Base-by-base conservation (phyloP, 2,329 filamentous ascomycete species). In the Penicillium aurantiogriseum region DNA sequence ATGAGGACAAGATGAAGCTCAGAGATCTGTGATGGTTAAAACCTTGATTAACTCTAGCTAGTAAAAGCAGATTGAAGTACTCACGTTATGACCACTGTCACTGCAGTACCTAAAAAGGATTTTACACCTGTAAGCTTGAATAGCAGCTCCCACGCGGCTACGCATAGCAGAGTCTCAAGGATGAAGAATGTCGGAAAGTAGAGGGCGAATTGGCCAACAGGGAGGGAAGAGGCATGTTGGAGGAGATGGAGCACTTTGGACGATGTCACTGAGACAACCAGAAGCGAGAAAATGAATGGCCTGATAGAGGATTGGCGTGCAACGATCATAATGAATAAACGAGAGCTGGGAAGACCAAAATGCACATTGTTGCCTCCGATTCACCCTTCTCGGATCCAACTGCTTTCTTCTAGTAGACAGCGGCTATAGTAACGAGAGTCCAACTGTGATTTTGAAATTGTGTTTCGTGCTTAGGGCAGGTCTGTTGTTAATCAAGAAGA, bases 131-230 rank as follows among this genome's bases (percentile, higher is more conserved):
- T 61, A 1, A 58, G 57, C 51, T 53, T 63, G 27, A 67, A 64
- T n/a, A 72, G 54, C 43, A 71, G 48, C 8, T 58, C 33, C 60
- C 70, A 66, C 17, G 55, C 58, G 4, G 55, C 45, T 17, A 64
- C 43, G n/a, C 57, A 63, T n/a, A 69, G 57, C 10, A 71, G 23
- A 3, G 50, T 51, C 58, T 73, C 70, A 13, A 66, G 57, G 3
- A 71, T 56, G 54, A 72, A 71, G 36, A 73, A 68, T 2, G 70
- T 70, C 7, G 67, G 66, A n/a, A 71, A 64, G 33, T 69, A 72
- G 13, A 72, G 49, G 11, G 66, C 57, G 35, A 72, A 64, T 31
- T 52, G 55, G 17, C 56, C 25, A 6, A 31, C 42, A 21, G 63
- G 61, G 43, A 72, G 59, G 2, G 65, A 67, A 33, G 56, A 44